phyloP scores from a whole-genome alignment of 257 asterid genomes.

The Fraxinus quadrangulata region DNA sequence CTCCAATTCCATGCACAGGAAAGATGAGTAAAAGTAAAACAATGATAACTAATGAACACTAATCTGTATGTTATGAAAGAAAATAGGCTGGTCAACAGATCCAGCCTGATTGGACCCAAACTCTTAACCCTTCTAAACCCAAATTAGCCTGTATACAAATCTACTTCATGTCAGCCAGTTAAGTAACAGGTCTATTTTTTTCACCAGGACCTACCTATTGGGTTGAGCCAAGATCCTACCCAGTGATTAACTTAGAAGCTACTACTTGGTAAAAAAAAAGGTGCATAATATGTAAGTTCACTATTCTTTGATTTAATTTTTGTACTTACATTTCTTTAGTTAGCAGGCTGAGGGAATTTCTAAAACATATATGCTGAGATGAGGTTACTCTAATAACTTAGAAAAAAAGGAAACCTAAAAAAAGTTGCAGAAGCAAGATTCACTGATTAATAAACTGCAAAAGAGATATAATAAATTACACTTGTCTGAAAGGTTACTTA shows the following conservation, averaged over 20 bases:
- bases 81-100: too few relatives aligned
- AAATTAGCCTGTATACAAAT: too few relatives aligned
- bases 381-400: not conserved
- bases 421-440: not conserved
- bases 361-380: not conserved
- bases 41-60: not conserved
- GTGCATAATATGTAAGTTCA: not conserved
- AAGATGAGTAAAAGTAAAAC: not conserved
- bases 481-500: conserved; percentile 39
- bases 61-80: not conserved
- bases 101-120: too few relatives aligned
- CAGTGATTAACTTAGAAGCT: not conserved
- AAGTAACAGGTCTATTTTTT: too few relatives aligned
- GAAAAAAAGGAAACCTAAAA: not conserved
- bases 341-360: not conserved
- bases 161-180: too few relatives aligned
- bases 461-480: not conserved
- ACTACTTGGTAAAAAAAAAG: not conserved
- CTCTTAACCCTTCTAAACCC: too few relatives aligned
- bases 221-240: not conserved
- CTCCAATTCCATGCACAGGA: not conserved
- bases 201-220: too few relatives aligned
- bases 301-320: not conserved
- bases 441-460: not conserved
- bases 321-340: not conserved